Evolutionary conservation across 83 land plant species (phyloP), one percentile per base, ranked within the genome.

Genomic region (Diphasiastrum complanatum): DNA sequence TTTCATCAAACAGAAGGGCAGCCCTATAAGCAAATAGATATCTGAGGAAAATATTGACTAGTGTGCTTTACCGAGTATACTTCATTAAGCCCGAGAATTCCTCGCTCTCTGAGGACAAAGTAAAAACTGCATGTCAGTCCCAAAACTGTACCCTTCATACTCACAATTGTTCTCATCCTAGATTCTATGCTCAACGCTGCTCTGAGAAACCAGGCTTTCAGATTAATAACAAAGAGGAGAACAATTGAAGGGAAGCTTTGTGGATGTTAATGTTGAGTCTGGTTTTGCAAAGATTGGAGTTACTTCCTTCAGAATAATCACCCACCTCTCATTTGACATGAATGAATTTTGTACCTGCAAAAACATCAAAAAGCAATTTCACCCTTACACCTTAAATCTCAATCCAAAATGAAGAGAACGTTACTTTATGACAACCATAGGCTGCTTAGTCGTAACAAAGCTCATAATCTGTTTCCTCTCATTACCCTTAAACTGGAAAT

Each of bases 41-140:
- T n/a, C n/a, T n/a, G n/a, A n/a, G n/a, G n/a, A n/a, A n/a, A n/a
- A n/a, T n/a, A n/a, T n/a, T n/a, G n/a, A n/a, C n/a, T n/a, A 26
- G 33, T 26, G 57, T 2, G 4, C 6, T 41, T 18, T 64, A 64
- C 67, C 67, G 19, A 5, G 33, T 48, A 64, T 26, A 64, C 67
- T 41, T 64, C 67, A 50, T 64, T 64, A 26, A 64, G 30, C 28
- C 55, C 55, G 25, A 64, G 56, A 50, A 33, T 31, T 48, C 35
- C 35, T 33, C 33, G 67, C 20, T 50, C 57, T 55, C 67, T 64
- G 67, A 47, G 25, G 2, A 5, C 40, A 33, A 4, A 57, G 11
- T 24, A 33, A 14, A 32, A 5, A 53, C 4, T 5, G 31, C 45
- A 29, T 19, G 22, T 29, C 1, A 1, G 33, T 29, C 60, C 23